phyloP scores from a whole-genome alignment of 2,329 filamentous ascomycete species.

The Alternaria panax region DNA sequence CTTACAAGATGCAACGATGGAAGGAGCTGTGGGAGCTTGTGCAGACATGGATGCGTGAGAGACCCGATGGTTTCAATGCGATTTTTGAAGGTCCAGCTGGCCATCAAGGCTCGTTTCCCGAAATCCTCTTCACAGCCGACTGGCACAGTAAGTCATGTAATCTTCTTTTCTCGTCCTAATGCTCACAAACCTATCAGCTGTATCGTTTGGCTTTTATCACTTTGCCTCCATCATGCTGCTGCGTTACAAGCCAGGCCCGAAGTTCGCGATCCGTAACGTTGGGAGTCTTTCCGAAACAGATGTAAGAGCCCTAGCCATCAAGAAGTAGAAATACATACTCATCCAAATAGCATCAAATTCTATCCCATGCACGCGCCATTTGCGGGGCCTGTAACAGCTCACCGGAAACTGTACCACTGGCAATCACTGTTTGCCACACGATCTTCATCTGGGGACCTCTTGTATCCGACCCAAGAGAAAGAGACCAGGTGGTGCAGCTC shows the following conservation, averaged over 20 bases:
- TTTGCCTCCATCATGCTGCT: conserved; percentile 42
- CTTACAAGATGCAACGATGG: conserved; percentile 25
- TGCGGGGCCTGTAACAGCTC: conserved; percentile 38
- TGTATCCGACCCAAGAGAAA: conserved; percentile 26
- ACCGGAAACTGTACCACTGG: conserved; percentile 31
- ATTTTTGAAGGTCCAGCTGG: conserved; percentile 33
- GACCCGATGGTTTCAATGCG: conserved; percentile 38
- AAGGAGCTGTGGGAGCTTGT: conserved; percentile 33
- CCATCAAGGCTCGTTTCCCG: conserved; percentile 28
- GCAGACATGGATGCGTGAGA: conserved; percentile 32
- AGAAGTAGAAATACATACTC: background rate
- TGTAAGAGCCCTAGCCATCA: conserved; percentile 18
- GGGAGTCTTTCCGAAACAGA: conserved; percentile 28
- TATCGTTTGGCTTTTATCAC: conserved; percentile 39
- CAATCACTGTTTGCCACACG: conserved; percentile 37
- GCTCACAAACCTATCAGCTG: conserved; percentile 18
- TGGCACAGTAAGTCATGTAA: conserved; percentile 36
- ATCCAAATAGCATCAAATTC: conserved; percentile 25
- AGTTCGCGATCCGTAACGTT: conserved; percentile 35
- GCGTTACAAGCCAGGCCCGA: conserved; percentile 39
- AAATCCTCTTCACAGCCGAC: conserved; percentile 40
- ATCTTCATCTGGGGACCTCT: conserved; percentile 41
- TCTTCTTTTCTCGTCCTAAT: background rate
- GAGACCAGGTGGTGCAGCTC: conserved; percentile 31
- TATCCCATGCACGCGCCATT: conserved; percentile 37